Conservation (phyloP, 345 rosid genomes). For the Clarkia xantiana region DNA sequence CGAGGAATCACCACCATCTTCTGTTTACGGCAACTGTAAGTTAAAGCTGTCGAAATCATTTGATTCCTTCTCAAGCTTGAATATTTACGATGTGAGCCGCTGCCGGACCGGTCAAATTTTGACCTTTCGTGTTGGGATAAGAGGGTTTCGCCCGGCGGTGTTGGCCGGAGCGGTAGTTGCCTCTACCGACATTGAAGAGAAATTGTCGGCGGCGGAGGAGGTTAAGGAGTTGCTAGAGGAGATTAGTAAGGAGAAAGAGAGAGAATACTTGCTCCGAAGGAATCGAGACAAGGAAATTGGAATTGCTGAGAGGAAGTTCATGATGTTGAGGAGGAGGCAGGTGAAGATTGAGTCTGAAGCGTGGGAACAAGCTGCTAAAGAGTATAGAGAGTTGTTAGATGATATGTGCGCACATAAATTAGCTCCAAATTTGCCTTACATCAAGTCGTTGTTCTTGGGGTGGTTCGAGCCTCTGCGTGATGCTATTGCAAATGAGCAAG, state of each 20-base stretch:
- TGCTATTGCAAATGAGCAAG: constrained; percentile 61
- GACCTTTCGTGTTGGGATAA: constrained; percentile 17
- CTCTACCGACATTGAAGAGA: constrained; percentile 70
- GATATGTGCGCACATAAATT: constrained; percentile 91
- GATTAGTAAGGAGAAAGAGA: constrained; percentile 46
- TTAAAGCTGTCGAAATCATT: constrained; percentile 13
- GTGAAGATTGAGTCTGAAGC: constrained; percentile 88
- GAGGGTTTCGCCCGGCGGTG: constrained; percentile 40
- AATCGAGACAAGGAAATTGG: constrained; percentile 16
- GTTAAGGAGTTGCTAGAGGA: constrained; percentile 49
- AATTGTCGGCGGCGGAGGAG: constrained; percentile 40
- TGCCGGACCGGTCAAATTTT: constrained; percentile 18
- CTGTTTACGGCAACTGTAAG: constrained; percentile 11
- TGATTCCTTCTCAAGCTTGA: constrained; percentile 13
- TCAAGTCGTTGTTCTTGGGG: constrained; percentile 82
- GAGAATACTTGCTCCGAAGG: constrained; percentile 9
- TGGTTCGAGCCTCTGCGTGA: constrained; percentile 91
- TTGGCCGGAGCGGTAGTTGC: constrained; percentile 86
- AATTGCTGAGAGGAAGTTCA: constrained; percentile 27
- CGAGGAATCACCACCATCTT: constrained; percentile 11
- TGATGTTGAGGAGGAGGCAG: constrained; percentile 50
- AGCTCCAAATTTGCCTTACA: constrained; percentile 88
- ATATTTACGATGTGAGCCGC: constrained; percentile 17
- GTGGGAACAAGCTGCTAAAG: constrained; percentile 79
- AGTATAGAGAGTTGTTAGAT: constrained; percentile 62